Evolutionary conservation across 495 filamentous ascomycete species (phyloP).

Genomic region (Podospora pseudocomata): DNA sequence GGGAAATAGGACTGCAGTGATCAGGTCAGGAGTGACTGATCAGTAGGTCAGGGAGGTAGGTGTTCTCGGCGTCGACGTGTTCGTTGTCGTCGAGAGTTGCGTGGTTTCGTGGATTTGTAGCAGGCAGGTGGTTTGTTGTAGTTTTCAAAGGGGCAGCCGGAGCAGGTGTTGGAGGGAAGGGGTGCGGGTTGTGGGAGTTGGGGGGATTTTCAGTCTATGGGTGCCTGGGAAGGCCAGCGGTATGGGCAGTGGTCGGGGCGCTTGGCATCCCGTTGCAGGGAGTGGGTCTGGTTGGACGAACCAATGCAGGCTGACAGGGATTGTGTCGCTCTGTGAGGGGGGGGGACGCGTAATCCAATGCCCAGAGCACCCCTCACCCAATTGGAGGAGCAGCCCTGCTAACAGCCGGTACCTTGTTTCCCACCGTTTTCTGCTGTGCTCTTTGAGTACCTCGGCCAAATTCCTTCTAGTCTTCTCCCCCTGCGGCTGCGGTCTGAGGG

Average conservation of each 20-base stretch:
- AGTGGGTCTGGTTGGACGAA: slow-evolving; percentile 31
- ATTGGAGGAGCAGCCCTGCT: slow-evolving; percentile 20
- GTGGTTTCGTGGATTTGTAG: background rate
- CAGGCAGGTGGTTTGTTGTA: background rate
- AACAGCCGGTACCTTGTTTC: slow-evolving; percentile 13
- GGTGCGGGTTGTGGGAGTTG: slow-evolving; percentile 23
- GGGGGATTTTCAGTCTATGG: slow-evolving; percentile 36
- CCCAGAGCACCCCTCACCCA: slow-evolving; percentile 23
- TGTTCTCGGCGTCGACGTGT: background rate
- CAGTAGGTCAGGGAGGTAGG: background rate
- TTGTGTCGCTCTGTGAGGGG: slow-evolving; percentile 24
- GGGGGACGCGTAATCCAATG: slow-evolving; percentile 44
- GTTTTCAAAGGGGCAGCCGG: background rate
- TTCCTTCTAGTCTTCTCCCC: background rate
- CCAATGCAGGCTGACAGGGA: slow-evolving; percentile 28
- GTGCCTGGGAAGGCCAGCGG: slow-evolving; percentile 24
- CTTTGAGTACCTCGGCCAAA: slow-evolving; percentile 3
- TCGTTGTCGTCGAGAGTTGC: slow-evolving; percentile 2
- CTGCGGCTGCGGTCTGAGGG: slow-evolving; percentile 32
- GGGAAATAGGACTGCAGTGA: background rate
- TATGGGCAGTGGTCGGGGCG: slow-evolving; percentile 22
- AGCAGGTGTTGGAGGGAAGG: slow-evolving; percentile 10
- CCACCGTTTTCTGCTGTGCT: slow-evolving; percentile 8
- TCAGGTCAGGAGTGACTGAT: background rate
- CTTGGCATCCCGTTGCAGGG: slow-evolving; percentile 26